Base-by-base conservation (phyloP, 202 grass and related monocot genomes). In the Musa balbisiana region DNA sequence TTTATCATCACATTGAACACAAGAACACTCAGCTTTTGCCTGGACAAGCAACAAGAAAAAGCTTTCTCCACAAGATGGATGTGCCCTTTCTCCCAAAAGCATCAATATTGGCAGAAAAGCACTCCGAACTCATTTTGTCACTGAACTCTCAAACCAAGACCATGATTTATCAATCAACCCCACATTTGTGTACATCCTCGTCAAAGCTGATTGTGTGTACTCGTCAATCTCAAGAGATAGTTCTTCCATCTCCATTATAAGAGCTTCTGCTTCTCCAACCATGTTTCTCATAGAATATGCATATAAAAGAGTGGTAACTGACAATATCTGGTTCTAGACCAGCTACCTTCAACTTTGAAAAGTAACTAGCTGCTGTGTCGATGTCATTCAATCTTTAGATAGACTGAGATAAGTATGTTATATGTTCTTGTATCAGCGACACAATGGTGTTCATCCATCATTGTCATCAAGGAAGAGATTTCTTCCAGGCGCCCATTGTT, bases 1-100 rank as follows among this genome's bases (percentile, higher is more conserved):
- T 98, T 98, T 76, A 98, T 91, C 91, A 93, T 93, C 54, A 93
- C 91, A 92, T 98, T 98, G 82, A 92, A 98, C 21, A 74, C 80
- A 81, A 80, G 75, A 93, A 89, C 81, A 53, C 83, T 81, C 17
- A 88, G 75, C 82, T 86, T 97, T 49, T 87, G 78, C 69, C 71
- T 93, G 70, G 89, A 80, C 80, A 89, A 29, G 62, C 94, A 89
- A 78, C 84, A 85, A 76, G 76, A 69, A 63, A 93, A 97, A 29
- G 86, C 88, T 82, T 90, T 97, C 65, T 97, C 86, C 55, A 88
- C 94, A 67, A 97, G 79, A 78, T 73, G 66, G 64, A 85, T 69
- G 79, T 86, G 82, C 17, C 84, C 85, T 76, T 78, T 63, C 74
- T 88, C 86, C 86, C 90, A 85, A 97, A 97, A 80, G 94, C 94